These are phyloP conservation scores for Corylus americana DNA, from an alignment of 306 rosid species.

Conservation along the genomic window DNA sequence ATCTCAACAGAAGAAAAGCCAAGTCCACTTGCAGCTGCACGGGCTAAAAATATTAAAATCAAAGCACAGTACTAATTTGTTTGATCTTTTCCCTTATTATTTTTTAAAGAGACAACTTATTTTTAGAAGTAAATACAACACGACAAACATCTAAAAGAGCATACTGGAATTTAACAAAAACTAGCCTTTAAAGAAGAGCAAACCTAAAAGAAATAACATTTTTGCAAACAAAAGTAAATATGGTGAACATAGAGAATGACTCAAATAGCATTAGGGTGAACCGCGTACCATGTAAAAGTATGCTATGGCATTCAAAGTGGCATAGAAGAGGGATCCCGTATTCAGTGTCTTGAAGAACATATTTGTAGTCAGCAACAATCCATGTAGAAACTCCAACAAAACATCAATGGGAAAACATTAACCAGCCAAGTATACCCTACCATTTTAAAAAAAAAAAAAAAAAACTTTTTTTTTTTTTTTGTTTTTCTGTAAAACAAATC, in stretches of 20 bases:
- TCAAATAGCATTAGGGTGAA: slow-evolving; percentile 18
- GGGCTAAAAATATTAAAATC: too few relatives aligned
- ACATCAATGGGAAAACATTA: not conserved
- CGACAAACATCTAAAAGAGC: too few relatives aligned
- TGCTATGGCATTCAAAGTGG: slow-evolving; percentile 81
- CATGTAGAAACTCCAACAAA: slow-evolving; percentile 21
- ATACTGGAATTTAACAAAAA: too few relatives aligned
- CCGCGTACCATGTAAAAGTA: slow-evolving; percentile 94
- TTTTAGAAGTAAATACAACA: too few relatives aligned
- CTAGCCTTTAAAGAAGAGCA: slow-evolving; percentile 58
- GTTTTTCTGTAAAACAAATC: not conserved
- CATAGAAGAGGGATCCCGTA: too few relatives aligned
- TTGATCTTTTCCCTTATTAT: too few relatives aligned
- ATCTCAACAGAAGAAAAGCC: too few relatives aligned
- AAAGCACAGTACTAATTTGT: too few relatives aligned
- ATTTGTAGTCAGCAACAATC: slow-evolving; percentile 40
- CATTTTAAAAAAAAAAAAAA: not conserved
- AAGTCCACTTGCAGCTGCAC: too few relatives aligned
- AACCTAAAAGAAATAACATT: slow-evolving; percentile 60
- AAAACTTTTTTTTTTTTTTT: not conserved
- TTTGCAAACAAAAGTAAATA: slow-evolving; percentile 24
- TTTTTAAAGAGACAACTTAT: too few relatives aligned
- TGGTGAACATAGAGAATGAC: slow-evolving; percentile 17
- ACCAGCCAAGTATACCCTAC: not conserved
- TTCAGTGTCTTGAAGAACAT: slow-evolving; percentile 72